These are phyloP conservation scores for Kodamaea neixiangensis DNA, from an alignment of 805 yeast species.

Conservation along the genomic window DNA sequence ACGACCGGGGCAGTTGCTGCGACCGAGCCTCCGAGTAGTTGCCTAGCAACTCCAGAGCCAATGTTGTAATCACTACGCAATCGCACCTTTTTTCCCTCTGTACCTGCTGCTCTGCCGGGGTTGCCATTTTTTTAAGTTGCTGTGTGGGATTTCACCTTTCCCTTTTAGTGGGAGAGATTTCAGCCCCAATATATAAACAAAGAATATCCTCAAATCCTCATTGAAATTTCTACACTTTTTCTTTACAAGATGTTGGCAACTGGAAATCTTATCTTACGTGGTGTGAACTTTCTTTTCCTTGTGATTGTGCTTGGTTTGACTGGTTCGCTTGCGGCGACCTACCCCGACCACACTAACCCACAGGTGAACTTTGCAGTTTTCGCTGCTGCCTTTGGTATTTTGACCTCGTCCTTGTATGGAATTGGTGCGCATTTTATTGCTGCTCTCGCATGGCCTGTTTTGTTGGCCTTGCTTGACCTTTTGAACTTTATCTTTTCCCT, in stretches of 20 bases:
- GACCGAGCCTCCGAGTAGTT: too few species aligned
- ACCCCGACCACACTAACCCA: constrained; percentile 53
- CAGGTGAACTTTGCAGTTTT: constrained; percentile 90
- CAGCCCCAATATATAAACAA: constrained; percentile 8
- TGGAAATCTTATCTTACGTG: constrained; percentile 77
- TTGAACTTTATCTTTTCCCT: constrained; percentile 89
- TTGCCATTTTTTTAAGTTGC: constrained; percentile 2
- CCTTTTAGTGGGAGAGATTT: neutral
- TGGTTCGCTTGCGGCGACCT: constrained; percentile 80
- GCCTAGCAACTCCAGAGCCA: neutral
- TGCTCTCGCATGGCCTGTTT: constrained; percentile 83
- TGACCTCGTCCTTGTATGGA: constrained; percentile 81
- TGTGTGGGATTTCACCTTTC: neutral
- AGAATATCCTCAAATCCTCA: constrained; percentile 2
- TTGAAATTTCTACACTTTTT: constrained; percentile 1
- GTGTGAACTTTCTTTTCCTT: constrained; percentile 70
- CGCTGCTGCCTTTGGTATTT: constrained; percentile 82
- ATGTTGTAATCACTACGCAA: neutral
- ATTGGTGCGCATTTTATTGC: constrained; percentile 72
- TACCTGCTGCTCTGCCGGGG: neutral
- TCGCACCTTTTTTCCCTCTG: neutral
- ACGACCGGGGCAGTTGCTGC: neutral
- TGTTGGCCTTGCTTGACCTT: constrained; percentile 76
- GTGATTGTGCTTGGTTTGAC: constrained; percentile 82
- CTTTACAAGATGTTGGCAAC: constrained; percentile 55